Percentiles rank a stretch among this genome's conserved stretches.
Conservation (phyloP, 2,329 filamentous ascomycete species). For the Aspergillus sojae region DNA sequence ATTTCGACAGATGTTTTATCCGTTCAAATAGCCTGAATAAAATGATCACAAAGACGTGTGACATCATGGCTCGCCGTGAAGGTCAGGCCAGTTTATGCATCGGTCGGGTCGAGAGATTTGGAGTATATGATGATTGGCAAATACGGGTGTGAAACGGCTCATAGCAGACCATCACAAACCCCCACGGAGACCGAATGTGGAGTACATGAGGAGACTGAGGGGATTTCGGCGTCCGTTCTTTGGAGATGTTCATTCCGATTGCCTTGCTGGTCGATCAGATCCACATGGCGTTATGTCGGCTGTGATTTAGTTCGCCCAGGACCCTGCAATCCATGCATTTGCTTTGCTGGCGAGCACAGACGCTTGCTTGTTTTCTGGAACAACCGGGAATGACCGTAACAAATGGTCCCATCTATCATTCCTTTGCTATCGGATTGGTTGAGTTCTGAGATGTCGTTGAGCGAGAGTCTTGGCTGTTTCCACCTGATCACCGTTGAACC, state of each 20-base stretch:
- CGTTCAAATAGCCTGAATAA: constrained; percentile 6
- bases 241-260: background rate
- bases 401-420: background rate
- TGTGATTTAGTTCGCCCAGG: background rate
- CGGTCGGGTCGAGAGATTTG: background rate
- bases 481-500: background rate
- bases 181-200: background rate
- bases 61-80: background rate
- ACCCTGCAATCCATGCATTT: background rate
- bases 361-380: background rate
- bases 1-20: background rate
- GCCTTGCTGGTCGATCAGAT: background rate
- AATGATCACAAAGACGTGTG: background rate
- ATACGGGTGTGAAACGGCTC: background rate
- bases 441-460: background rate
- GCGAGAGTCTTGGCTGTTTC: background rate
- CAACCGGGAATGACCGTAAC: too few relatives aligned
- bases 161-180: too few relatives aligned
- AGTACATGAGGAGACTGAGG: constrained; percentile 1
- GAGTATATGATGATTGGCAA: background rate
- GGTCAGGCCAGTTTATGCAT: background rate
- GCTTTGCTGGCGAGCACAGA: background rate
- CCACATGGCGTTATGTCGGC: background rate
- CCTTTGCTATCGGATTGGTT: background rate
- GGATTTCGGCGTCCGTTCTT: background rate